A percentile compares a stretch with the other conserved stretches of the same genome.
Conservation (phyloP, 192 early-diverging fungal genomes). For the Paraglomus occultum region DNA sequence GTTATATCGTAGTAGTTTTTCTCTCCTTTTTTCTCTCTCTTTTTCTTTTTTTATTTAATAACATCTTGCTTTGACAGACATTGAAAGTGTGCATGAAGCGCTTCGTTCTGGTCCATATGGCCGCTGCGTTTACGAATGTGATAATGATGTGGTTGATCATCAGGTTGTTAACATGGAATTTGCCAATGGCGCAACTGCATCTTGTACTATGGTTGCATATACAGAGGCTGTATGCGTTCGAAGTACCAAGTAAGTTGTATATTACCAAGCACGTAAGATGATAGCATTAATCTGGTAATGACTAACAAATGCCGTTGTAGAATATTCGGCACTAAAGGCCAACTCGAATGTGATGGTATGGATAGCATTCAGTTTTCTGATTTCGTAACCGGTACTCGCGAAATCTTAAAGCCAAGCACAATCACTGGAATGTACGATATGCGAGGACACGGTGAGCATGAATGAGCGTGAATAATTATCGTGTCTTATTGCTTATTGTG, state of each 20-base stretch:
- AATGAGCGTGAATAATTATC: not conserved
- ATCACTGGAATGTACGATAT: not conserved
- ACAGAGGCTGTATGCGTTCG: slow-evolving; percentile 27
- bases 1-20: not conserved
- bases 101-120: slow-evolving; percentile 57
- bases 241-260: not conserved
- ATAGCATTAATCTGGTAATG: not conserved
- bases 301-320: not conserved
- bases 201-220: slow-evolving; percentile 31
- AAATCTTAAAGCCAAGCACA: not conserved
- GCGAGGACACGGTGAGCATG: slow-evolving; percentile 14
- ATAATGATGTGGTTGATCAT: slow-evolving; percentile 70
- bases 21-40: not conserved
- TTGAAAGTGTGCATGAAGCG: slow-evolving; percentile 49
- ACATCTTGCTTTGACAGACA: slow-evolving; percentile 33
- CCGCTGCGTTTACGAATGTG: slow-evolving; percentile 64
- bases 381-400: slow-evolving; percentile 15
- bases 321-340: slow-evolving; percentile 18
- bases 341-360: slow-evolving; percentile 21
- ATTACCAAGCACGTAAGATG: no score
- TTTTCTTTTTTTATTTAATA: slow-evolving; percentile 1
- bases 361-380: slow-evolving; percentile 7
- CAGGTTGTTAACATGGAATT: slow-evolving; percentile 47
- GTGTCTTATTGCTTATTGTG: not conserved
- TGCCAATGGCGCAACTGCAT: slow-evolving; percentile 31